Conservation (phyloP, 2,329 filamentous ascomycete genomes). For the Apiospora koreana region DNA sequence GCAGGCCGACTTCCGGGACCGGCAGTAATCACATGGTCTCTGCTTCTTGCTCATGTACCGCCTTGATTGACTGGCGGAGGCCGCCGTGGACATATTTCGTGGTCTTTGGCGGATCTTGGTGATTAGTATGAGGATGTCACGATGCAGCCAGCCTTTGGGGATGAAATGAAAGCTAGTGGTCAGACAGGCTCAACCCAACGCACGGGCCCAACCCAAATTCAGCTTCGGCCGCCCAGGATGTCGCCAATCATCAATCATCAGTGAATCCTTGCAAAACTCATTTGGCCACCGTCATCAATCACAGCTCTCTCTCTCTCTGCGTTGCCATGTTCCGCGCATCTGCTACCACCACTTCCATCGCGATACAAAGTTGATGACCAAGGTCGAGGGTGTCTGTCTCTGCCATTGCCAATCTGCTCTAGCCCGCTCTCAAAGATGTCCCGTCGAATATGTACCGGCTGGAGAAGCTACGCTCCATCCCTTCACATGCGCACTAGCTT, state of each 20-base stretch:
- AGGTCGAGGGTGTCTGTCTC: neutral
- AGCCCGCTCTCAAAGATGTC: neutral
- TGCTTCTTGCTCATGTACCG: slow-evolving; percentile 5
- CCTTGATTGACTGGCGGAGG: neutral
- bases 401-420: neutral
- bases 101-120: neutral
- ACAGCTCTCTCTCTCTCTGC: neutral
- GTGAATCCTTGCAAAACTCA: neutral
- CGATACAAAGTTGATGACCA: neutral
- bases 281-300: neutral
- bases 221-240: neutral
- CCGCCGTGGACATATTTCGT: neutral
- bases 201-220: neutral
- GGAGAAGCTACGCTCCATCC: neutral
- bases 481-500: neutral
- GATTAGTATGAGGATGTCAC: neutral
- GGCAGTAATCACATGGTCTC: neutral
- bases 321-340: neutral
- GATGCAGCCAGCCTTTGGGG: too few species aligned
- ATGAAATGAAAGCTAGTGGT: too few species aligned
- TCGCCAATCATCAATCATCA: neutral
- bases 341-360: neutral
- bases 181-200: too few species aligned
- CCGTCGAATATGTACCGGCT: neutral
- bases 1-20: neutral